Evolutionary conservation across 345 rosid species (phyloP), one percentile per base, ranked within the genome.

Genomic region (Populus simonii): DNA sequence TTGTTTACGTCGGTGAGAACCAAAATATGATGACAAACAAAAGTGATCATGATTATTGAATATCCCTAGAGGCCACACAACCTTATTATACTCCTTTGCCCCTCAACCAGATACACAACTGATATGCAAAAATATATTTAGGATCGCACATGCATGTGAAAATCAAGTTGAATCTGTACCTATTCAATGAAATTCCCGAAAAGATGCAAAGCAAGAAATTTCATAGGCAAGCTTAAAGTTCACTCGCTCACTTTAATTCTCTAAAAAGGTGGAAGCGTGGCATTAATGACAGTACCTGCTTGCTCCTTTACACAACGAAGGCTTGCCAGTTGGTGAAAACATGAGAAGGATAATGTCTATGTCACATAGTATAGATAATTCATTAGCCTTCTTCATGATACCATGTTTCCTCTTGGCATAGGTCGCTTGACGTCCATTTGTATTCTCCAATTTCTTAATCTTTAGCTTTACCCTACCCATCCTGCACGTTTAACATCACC

Each of bases 401-500:
- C 95, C 93, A 85, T 86, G 80, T 80, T 84, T 91, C 82, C 97
- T 89, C 81, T 92, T 88, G 73, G 90, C 87, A 78, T 86, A 92
- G 67, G 95, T 91, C 47, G 84, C 87, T 86, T 91, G 95, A 70
- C 93, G 91, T 78, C 84, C 93, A 82, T 87, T 89, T 25, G 86
- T 81, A 75, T 84, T 89, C 83, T 91, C 93, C 83, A 91, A 79
- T 83, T 81, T 89, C 87, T 87, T 88, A 82, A 92, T 92, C 86
- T 88, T 88, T 49, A 89, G 89, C 86, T 91, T 92, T 76, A 91
- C 95, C 87, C 95, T 84, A 66, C 93, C 97, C 95, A 91, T 92
- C 87, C 91, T 90, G 83, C 84, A 81, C 33, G n/a, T 72, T 53
- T 27, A 5, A 36, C 8, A 39, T 43, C n/a, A 41, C 20, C 18